Conservation (phyloP, 306 rosid species). For the Begonia loranthoides region DNA sequence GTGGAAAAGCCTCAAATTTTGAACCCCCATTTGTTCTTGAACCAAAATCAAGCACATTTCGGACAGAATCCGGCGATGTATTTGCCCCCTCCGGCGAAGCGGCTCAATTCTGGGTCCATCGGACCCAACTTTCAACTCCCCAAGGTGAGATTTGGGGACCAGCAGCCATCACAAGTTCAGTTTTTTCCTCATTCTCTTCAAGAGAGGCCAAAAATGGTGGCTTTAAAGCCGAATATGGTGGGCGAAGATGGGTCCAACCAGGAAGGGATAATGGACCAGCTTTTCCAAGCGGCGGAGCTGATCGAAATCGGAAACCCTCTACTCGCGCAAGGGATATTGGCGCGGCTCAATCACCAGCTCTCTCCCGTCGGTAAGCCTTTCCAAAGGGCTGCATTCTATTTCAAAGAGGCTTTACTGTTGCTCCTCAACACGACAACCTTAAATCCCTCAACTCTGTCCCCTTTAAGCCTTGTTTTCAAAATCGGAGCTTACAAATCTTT, state of each 20-base stretch:
- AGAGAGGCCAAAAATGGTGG: slow-evolving; percentile 34
- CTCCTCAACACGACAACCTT: slow-evolving; percentile 30
- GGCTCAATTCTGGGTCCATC: slow-evolving; percentile 33
- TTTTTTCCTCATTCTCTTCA: slow-evolving; percentile 45
- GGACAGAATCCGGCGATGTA: slow-evolving; percentile 38
- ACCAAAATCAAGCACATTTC: slow-evolving; percentile 49
- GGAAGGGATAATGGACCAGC: slow-evolving; percentile 51
- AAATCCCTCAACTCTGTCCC: slow-evolving; percentile 33
- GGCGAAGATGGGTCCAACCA: slow-evolving; percentile 42
- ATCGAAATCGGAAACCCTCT: slow-evolving; percentile 67
- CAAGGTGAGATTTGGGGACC: too few species aligned
- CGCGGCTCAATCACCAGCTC: slow-evolving; percentile 99
- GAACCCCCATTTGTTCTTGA: slow-evolving; percentile 35
- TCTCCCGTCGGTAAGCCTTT: slow-evolving; percentile 85
- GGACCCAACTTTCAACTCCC: slow-evolving; percentile 25
- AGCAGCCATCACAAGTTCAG: slow-evolving; percentile 32
- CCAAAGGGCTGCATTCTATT: slow-evolving; percentile 84
- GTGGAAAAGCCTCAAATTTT: slow-evolving; percentile 58
- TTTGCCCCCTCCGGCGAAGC: slow-evolving; percentile 57
- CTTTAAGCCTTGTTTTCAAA: slow-evolving; percentile 47
- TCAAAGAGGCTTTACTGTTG: slow-evolving; percentile 70
- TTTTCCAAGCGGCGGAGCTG: slow-evolving; percentile 72
- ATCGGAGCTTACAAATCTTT: slow-evolving; percentile 82
- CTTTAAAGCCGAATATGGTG: slow-evolving; percentile 40
- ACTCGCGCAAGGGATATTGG: slow-evolving; percentile 99